Conservation (phyloP, 163 green algal species). For the Scenedesmus sp. region DNA sequence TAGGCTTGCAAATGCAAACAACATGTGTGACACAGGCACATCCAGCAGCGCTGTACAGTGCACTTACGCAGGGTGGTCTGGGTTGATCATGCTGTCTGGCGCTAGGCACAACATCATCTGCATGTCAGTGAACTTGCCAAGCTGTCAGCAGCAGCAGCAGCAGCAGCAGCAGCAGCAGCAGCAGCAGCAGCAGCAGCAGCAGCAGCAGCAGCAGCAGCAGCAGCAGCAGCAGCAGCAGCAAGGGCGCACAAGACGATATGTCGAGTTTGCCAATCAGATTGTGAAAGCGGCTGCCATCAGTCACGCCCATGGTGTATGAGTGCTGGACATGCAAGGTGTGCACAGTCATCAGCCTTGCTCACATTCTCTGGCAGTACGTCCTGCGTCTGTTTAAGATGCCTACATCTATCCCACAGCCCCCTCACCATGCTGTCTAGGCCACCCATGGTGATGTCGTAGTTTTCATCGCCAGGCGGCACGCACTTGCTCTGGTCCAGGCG, state of each 20-base stretch:
- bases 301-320: no score
- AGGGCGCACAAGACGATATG: no score
- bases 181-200: background rate
- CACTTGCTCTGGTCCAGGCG: conserved; percentile 1
- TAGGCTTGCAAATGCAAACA: conserved; percentile 9
- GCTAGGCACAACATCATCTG: background rate
- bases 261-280: no score
- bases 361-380: no score
- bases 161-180: background rate
- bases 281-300: no score
- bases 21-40: no score
- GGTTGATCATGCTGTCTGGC: background rate
- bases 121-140: background rate
- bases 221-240: background rate
- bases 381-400: no score
- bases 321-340: no score
- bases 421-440: background rate
- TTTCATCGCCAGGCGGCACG: background rate
- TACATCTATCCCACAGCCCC: no score
- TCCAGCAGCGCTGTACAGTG: no score
- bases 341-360: no score
- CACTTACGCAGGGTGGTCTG: no score
- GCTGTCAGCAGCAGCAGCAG: background rate
- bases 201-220: background rate
- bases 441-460: conserved; percentile 1